Evolutionary conservation across 768 basidiomycete species (phyloP).

Genomic region (Piloderma croceum): DNA sequence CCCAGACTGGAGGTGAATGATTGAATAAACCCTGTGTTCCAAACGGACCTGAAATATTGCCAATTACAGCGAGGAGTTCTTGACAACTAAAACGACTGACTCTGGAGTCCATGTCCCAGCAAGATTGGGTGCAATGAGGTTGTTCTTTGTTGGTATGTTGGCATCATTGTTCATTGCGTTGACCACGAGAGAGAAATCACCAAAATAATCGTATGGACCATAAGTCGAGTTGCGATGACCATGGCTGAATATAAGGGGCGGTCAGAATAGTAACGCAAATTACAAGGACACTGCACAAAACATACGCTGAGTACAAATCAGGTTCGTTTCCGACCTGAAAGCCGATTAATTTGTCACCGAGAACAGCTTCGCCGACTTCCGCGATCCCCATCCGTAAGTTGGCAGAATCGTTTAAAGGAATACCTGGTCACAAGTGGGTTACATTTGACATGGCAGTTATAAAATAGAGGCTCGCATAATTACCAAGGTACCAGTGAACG

Average conservation of each 20-base stretch:
- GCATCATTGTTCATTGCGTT: conserved; percentile 25
- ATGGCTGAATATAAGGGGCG: background rate
- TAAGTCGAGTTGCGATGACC: conserved; percentile 6
- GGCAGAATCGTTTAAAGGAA: conserved; percentile 63
- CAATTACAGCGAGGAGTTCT: background rate
- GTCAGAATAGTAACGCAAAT: conserved; percentile 2
- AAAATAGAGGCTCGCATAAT: too few relatives aligned
- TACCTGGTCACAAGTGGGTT: too few relatives aligned
- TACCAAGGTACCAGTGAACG: conserved; percentile 44
- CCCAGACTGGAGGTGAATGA: conserved; percentile 29
- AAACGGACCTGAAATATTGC: conserved; percentile 12
- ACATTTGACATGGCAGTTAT: too few relatives aligned
- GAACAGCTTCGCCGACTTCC: conserved; percentile 46
- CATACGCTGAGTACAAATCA: conserved; percentile 59
- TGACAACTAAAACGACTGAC: conserved; percentile 7
- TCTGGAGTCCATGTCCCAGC: conserved; percentile 33
- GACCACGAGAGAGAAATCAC: conserved; percentile 33
- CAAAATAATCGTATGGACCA: conserved; percentile 25
- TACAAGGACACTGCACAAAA: conserved; percentile 1
- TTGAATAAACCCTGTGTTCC: conserved; percentile 31
- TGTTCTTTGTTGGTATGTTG: conserved; percentile 21
- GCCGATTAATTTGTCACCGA: conserved; percentile 62
- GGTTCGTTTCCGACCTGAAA: conserved; percentile 76
- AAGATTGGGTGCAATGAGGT: conserved; percentile 42
- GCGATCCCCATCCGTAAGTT: conserved; percentile 32